Evolutionary conservation across 495 filamentous ascomycete species (phyloP).

Genomic region (Trichoderma orchidacearum): DNA sequence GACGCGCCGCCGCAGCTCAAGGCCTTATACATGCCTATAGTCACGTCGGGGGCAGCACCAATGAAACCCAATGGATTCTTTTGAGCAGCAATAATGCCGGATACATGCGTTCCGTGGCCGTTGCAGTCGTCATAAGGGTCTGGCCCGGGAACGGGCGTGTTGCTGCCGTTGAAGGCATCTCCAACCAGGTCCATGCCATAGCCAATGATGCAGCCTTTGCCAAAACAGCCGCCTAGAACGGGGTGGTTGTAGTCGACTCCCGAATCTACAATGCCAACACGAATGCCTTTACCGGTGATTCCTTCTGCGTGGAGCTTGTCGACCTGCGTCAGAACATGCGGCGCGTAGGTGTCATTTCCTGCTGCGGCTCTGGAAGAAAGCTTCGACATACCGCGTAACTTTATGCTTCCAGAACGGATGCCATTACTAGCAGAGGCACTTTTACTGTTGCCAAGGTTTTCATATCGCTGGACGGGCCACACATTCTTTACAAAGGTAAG

Average conservation of each 20-base stretch:
- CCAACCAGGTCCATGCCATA: slow-evolving; percentile 40
- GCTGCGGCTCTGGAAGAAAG: neutral
- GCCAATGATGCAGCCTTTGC: slow-evolving; percentile 36
- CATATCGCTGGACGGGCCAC: slow-evolving; percentile 28
- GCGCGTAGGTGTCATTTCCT: slow-evolving; percentile 17
- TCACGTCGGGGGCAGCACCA: slow-evolving; percentile 40
- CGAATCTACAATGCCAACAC: slow-evolving; percentile 32
- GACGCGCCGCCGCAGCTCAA: slow-evolving; percentile 34
- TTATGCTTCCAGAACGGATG: slow-evolving; percentile 19
- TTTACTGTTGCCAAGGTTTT: neutral
- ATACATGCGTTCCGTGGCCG: slow-evolving; percentile 35
- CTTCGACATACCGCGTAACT: slow-evolving; percentile 23
- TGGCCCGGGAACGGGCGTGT: slow-evolving; percentile 28
- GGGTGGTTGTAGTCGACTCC: slow-evolving; percentile 44
- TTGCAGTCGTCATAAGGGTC: slow-evolving; percentile 30
- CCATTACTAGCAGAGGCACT: neutral
- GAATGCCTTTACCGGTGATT: slow-evolving; percentile 29
- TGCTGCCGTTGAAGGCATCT: slow-evolving; percentile 29
- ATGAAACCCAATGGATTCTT: slow-evolving; percentile 37
- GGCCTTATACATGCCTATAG: slow-evolving; percentile 41
- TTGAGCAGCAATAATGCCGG: slow-evolving; percentile 42
- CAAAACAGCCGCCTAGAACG: slow-evolving; percentile 43
- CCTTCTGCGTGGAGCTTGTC: slow-evolving; percentile 31
- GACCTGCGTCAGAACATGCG: slow-evolving; percentile 36
- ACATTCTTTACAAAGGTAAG: slow-evolving; percentile 28